phyloP scores from a whole-genome alignment of 768 basidiomycete species.

The Russula emetica region DNA sequence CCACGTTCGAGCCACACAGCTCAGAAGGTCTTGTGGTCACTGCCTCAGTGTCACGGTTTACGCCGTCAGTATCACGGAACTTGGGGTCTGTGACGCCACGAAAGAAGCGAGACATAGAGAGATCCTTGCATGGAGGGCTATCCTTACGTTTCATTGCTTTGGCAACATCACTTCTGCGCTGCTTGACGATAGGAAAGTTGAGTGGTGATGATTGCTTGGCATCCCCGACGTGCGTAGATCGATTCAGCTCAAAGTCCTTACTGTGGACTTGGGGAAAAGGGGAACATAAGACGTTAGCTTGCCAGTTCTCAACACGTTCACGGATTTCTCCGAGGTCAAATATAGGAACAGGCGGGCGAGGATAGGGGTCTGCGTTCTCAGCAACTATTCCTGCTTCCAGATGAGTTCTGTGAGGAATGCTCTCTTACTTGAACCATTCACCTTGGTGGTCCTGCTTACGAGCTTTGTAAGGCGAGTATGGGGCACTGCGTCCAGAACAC shows the following conservation, averaged over 20 bases:
- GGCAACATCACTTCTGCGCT: conserved; percentile 5
- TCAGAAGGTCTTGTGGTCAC: background rate
- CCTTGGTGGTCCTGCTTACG: conserved; percentile 12
- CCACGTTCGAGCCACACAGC: conserved; percentile 3
- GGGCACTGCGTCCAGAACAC: conserved; percentile 19
- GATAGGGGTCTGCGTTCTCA: conserved; percentile 13
- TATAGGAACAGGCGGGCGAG: conserved; percentile 9
- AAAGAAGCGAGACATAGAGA: conserved; percentile 17
- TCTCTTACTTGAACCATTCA: conserved; percentile 8
- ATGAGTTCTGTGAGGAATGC: conserved; percentile 4
- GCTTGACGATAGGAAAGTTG: conserved; percentile 10
- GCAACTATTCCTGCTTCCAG: conserved; percentile 4
- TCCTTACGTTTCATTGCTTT: conserved; percentile 9
- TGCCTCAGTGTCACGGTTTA: background rate
- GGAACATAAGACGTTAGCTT: conserved; percentile 11
- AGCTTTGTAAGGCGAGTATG: background rate
- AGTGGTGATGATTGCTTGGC: conserved; percentile 6
- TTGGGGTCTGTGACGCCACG: background rate
- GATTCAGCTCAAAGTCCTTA: background rate
- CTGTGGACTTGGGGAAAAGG: conserved; percentile 6
- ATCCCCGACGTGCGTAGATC: background rate
- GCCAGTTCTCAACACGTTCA: conserved; percentile 21
- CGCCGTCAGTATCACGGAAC: background rate
- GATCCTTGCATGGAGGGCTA: background rate
- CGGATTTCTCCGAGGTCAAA: conserved; percentile 7